phyloP scores from a whole-genome alignment of 2,329 filamentous ascomycete genomes.

The Phyllosticta ampelicida region DNA sequence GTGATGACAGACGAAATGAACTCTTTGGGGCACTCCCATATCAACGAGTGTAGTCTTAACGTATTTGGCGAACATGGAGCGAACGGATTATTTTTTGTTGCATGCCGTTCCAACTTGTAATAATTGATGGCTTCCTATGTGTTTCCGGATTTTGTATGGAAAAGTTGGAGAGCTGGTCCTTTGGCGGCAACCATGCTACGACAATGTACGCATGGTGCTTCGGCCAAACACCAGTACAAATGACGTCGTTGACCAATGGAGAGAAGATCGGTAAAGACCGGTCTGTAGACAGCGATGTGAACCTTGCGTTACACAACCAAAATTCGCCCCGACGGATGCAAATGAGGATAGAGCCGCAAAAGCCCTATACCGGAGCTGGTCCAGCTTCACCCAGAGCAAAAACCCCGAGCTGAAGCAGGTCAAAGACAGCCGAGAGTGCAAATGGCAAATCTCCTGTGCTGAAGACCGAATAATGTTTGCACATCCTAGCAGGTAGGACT shows the following conservation, averaged over 20 bases:
- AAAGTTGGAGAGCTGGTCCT: background rate
- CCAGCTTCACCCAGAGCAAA: background rate
- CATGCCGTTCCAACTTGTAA: slow-evolving; percentile 11
- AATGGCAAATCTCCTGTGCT: background rate
- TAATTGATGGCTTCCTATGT: slow-evolving; percentile 10
- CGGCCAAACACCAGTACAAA: background rate
- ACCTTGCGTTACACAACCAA: background rate
- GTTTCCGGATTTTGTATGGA: background rate
- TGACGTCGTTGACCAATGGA: background rate
- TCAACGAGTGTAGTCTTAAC: slow-evolving; percentile 10
- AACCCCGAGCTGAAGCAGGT: background rate
- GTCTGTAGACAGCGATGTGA: background rate
- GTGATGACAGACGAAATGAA: slow-evolving; percentile 9
- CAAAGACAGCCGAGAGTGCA: background rate
- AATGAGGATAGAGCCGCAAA: background rate
- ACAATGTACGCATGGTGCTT: background rate
- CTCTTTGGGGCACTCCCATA: slow-evolving; percentile 4
- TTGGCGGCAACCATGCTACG: background rate
- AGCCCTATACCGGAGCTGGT: slow-evolving; percentile 7
- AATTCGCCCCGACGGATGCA: background rate
- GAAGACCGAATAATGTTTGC: background rate
- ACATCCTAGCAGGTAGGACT: background rate
- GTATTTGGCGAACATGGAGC: slow-evolving; percentile 12
- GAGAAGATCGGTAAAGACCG: background rate
- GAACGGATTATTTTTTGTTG: slow-evolving; percentile 11